phyloP scores from a whole-genome alignment of 805 yeast species.

The Cyberlindnera galapagoensis region DNA sequence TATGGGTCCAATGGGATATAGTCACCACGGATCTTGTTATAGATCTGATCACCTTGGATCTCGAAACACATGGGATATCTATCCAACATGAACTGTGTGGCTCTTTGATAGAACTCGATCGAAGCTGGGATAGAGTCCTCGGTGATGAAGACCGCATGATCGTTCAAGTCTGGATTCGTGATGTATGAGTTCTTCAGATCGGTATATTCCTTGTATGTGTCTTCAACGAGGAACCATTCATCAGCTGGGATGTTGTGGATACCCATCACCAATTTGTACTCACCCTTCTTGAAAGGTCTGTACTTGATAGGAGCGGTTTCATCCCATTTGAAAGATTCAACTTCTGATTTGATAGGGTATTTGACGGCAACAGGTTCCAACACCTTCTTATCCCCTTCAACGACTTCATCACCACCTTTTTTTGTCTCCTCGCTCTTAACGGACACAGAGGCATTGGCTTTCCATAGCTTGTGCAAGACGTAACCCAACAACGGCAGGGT shows the following conservation, averaged over 20 bases:
- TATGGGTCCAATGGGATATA: constrained; percentile 21
- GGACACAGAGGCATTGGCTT: not conserved
- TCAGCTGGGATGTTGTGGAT: constrained; percentile 40
- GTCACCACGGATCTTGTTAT: constrained; percentile 22
- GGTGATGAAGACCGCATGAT: constrained; percentile 30
- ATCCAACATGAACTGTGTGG: constrained; percentile 19
- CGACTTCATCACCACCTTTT: too few relatives aligned
- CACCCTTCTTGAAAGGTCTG: constrained; percentile 57
- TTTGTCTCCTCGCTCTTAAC: not conserved
- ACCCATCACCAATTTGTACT: constrained; percentile 59
- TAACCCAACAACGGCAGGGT: constrained; percentile 20
- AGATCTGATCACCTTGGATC: constrained; percentile 16
- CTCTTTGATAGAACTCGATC: constrained; percentile 20
- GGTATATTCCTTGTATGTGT: constrained; percentile 45
- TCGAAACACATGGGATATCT: constrained; percentile 23
- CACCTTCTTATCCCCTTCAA: not conserved
- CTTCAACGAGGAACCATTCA: constrained; percentile 57
- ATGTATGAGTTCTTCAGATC: constrained; percentile 31
- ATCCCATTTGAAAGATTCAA: constrained; percentile 37
- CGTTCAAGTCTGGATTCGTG: constrained; percentile 26
- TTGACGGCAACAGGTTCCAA: not conserved
- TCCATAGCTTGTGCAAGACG: constrained; percentile 2
- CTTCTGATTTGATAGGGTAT: constrained; percentile 27
- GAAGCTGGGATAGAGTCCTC: constrained; percentile 19
- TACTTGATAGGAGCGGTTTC: constrained; percentile 36